Base-by-base conservation (phyloP, 2,329 filamentous ascomycete species). In the Pseudogymnoascus sp. region DNA sequence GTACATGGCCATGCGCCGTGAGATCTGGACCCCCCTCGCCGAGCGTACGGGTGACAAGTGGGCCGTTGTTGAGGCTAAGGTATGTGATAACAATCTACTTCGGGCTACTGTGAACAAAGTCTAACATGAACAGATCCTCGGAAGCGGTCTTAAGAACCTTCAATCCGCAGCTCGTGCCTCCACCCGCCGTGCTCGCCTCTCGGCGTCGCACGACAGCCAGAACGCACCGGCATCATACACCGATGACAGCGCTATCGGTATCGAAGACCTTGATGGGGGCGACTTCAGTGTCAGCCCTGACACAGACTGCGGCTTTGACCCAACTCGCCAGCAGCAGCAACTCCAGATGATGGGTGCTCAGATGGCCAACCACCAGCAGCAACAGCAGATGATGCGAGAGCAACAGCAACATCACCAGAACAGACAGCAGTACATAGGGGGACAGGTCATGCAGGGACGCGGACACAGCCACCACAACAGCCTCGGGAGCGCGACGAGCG, bases 91-190 rank as follows among this genome's bases (percentile, higher is more conserved):
- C 7, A 28, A 33, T n/a, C 14, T 14, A 1, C 28, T 57, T 5
- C n/a, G 8, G 12, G 14, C 1, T 16, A 16, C 47, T 25, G 39
- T 38, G 28, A 20, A 33, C 22, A 3, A 36, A 38, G 59, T 57
- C 36, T 62, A 57, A 36, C 25, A 62, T 67, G 16, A 16, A 54
- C 66, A 93, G 89, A 91, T 88, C 75, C 90, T 94, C 86, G 86
- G 88, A 72, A 89, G 88, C 70, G 90, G 90, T 36, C 78, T 93
- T 68, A 93, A 92, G 76, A 92, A 90, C 73, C 81, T 94, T 62
- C 86, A 88, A 71, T 85, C 86, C 67, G 83, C 85, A 59, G 81
- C 86, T 65, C 84, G 88, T 64, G 82, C 86, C 61, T 84, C 82
- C 62, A 79, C 83, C 62, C 84, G 86, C 66, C 86, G 86, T 69